Base-by-base conservation (phyloP, 176 grass and related monocot genomes). In the Melocanna baccifera region DNA sequence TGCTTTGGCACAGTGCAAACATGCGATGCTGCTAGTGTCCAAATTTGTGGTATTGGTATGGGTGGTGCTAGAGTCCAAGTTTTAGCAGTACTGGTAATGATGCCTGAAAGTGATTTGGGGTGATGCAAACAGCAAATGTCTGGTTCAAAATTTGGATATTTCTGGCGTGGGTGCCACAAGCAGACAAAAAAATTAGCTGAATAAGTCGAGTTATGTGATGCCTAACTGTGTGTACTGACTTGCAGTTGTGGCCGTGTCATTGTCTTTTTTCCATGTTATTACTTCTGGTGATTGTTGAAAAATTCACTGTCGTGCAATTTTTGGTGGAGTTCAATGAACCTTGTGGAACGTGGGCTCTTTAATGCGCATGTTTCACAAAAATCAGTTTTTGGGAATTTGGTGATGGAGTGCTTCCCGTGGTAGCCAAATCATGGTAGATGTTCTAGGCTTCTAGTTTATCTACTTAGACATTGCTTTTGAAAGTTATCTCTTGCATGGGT, bases 101-200 rank as follows among this genome's bases (percentile, higher is more conserved):
- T 36, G 12, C 4, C 51, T 79, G 59, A 83, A 67, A 90, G 7
- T 57, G 19, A 91, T 83, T 83, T 74, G 52, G 6, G 8, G 20
- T 28, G 50, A 67, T 71, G 61, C 75, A 81, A 53, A 30, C 23
- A 8, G 2, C 36, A 70, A 64, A 22, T 19, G 4, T 14, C 1
- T 2, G 34, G 11, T 75, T 84, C 55, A 39, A 73, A 74, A 16
- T 74, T 69, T 67, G 29, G 62, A 76, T 73, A 62, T 68, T 83
- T 67, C 29, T 66, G 51, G 10, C 6, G 6, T 41, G 68, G 19
- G 37, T 59, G 22, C 63, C 41, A 59, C 57, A 67, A 30, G 12
- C 12, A 58, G 19, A 62, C 62, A 26, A 58, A 4, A 4, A 69
- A 77, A 61, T 25, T 48, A 14, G 7, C 63, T 57, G 39, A 46